Conservation (phyloP, 225 moss, liverwort and hornwort genomes). For the Bryum argenteum region DNA sequence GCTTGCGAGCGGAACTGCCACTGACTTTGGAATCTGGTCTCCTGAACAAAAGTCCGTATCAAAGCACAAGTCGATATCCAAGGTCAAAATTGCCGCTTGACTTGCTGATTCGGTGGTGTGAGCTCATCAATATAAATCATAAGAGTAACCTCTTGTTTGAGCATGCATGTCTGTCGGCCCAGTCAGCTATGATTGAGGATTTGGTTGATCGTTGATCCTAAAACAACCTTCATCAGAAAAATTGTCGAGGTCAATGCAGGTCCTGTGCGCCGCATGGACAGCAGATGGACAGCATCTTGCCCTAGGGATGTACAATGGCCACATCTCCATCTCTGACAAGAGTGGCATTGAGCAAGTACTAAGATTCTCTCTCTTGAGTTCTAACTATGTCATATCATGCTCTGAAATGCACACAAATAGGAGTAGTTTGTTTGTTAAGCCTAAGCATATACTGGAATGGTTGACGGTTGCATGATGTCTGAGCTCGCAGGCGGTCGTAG, state of each 20-base stretch:
- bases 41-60: constrained; percentile 94
- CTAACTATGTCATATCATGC: neutral
- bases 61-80: constrained; percentile 82
- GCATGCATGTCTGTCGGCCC: neutral
- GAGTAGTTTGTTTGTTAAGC: neutral
- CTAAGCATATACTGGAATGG: neutral
- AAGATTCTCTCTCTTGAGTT: neutral
- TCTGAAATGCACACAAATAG: neutral
- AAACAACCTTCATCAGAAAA: neutral
- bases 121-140: neutral
- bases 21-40: constrained; percentile 98
- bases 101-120: constrained; percentile 21
- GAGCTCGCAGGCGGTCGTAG: constrained; percentile 49
- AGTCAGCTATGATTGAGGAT: neutral
- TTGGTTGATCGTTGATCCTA: neutral
- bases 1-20: constrained; percentile 97
- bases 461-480: neutral
- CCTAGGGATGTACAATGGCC: constrained; percentile 90
- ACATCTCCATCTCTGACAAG: constrained; percentile 88
- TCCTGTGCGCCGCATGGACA: constrained; percentile 86
- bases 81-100: constrained; percentile 53
- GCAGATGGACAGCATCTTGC: constrained; percentile 91
- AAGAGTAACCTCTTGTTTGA: neutral
- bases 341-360: constrained; percentile 70
- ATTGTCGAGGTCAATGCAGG: constrained; percentile 42